Percentiles rank a stretch among this genome's conserved stretches.
phyloP scores from a whole-genome alignment of 495 filamentous ascomycete genomes.

The Aspergillus sclerotioniger region DNA sequence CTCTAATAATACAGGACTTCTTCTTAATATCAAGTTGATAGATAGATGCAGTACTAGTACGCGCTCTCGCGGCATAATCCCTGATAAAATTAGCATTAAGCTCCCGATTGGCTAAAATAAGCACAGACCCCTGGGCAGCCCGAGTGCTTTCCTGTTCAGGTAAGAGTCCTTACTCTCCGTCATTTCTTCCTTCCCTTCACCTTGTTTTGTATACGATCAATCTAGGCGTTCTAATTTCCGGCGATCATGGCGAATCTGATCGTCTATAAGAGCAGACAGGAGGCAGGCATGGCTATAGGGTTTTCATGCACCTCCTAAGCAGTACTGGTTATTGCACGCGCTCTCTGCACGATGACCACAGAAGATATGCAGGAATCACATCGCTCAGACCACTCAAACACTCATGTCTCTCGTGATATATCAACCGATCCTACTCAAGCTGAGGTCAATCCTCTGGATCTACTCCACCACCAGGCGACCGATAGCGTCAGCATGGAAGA shows the following conservation, averaged over 20 bases:
- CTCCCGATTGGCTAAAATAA: slow-evolving; percentile 24
- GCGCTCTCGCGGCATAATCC: slow-evolving; percentile 36
- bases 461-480: slow-evolving; percentile 63
- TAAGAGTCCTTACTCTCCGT: neutral
- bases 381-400: slow-evolving; percentile 10
- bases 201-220: neutral
- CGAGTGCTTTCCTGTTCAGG: slow-evolving; percentile 6
- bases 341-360: neutral
- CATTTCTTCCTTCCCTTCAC: neutral
- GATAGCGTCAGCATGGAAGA: slow-evolving; percentile 60
- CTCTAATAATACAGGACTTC: too few relatives aligned
- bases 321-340: neutral
- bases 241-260: neutral
- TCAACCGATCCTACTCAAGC: slow-evolving; percentile 25
- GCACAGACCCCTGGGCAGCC: slow-evolving; percentile 14
- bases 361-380: slow-evolving; percentile 24
- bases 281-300: neutral
- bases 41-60: neutral
- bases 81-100: slow-evolving; percentile 19
- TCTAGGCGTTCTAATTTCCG: neutral
- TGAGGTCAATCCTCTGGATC: slow-evolving; percentile 36
- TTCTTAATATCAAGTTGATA: neutral
- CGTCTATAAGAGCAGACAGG: neutral
- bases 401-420: slow-evolving; percentile 23
- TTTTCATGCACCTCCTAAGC: neutral